Evolutionary conservation across 2,329 filamentous ascomycete genomes (phyloP), one percentile per base, ranked within the genome.

Genomic region (Apiospora hydei): DNA sequence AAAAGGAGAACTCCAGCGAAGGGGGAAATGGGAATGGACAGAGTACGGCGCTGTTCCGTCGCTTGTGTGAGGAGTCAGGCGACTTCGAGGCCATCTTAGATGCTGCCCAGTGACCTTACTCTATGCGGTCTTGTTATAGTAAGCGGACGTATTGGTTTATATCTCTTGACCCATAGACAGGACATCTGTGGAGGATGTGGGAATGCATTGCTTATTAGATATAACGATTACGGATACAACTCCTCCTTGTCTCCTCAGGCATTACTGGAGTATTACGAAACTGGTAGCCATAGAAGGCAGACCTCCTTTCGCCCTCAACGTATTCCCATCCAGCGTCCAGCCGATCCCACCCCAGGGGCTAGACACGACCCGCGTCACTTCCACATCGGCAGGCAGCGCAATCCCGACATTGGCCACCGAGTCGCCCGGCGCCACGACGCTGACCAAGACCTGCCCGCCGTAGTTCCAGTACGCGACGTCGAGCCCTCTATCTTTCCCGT

Each of bases 381-480:
- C 34, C 13, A 74, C 74, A 38, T 68, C 77, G 18, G 71, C 67
- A 1, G 74, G 73, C 61, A 78, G 70, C 1, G 30, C 6, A 34
- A 81, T 73, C 38, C 72, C 71, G 5, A 78, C 76, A 4, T 49
- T 41, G 53, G 26, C 77, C 61, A 24, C 73, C 72, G 38, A 69
- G 73, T 72, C 81, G 78, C 2, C 76, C 75, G 73, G 69, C 18
- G 84, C 84, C 2, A 83, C 83, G 6, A 85, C 78, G 30, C 80
- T 80, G 4, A 85, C 77, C 73, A 85, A 73, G 72, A 82, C 73
- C 74, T 76, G 74, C 10, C 69, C 26, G 0, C 74, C 79, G 2
- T 69, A 70, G 1, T 77, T 69, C 83, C 83, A 85, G 43, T 79
- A 81, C 41, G 83, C 81, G 57, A 77, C 79, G 73, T 85, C 83